Base-by-base conservation (phyloP, 2,329 filamentous ascomycete species). In the Drechslera avenae region DNA sequence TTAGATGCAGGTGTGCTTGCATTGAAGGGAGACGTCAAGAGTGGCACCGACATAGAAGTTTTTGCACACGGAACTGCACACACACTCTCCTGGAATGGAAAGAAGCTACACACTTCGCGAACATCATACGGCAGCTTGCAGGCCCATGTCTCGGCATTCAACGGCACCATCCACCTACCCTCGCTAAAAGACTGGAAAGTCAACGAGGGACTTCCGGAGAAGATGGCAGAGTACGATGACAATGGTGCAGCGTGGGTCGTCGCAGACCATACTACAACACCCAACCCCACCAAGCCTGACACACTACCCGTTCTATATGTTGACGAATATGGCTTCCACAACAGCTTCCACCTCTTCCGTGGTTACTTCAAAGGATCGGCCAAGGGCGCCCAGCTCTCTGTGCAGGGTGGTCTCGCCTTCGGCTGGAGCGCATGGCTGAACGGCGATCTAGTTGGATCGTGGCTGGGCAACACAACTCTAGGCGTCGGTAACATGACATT, bases 371-470 rank as follows among this genome's bases (percentile, higher is more conserved):
- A 72, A 1, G 72, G 69, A 3, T 43, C 64, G 13, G 67, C 69
- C 28, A 78, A 74, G 0, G 76, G 73, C 1, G 73, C 81, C 4
- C 78, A 76, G 54, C 74, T 86, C 13, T 75, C 81, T 50, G 64
- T 83, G 31, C 79, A 78, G 12, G 83, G 82, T 17, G 83, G 83
- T 18, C 71, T 74, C 21, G 81, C 81, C 2, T 83, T 83, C 34
- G 83, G 83, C 13, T 85, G 78, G 71, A 82, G 77, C 3, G 82
- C 78, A 17, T 85, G 79, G 77, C 68, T 86, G 0, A 86, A 86
- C 66, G 80, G 80, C 7, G 63, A 77, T 5, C 82, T 81, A 64
- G 66, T 86, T 5, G 82, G 82, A 16, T 84, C 83, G 0, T 81
- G 76, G 66, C 73, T 83, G 4, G 84, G 84, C 0, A 73, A 76